Conservation (phyloP, 139 green algal genomes). For the Pseudopediastrum boryanum region DNA sequence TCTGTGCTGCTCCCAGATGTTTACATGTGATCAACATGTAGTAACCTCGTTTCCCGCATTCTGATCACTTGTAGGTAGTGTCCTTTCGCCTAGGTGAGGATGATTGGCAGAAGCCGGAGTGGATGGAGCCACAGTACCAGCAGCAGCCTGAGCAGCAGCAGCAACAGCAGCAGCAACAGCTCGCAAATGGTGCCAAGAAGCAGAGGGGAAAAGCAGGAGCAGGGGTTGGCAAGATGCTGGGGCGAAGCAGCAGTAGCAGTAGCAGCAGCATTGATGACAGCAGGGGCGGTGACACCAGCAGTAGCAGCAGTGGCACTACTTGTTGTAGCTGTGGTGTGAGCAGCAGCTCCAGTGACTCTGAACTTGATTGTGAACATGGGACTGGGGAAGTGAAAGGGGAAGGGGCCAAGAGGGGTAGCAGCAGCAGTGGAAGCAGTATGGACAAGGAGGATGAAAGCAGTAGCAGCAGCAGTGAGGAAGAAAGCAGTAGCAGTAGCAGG, state of each 20-base stretch:
- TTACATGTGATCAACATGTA: no score
- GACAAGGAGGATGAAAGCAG: background rate
- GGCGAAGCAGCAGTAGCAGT: background rate
- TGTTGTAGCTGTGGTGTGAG: slow-evolving; percentile 26
- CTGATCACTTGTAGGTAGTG: no score
- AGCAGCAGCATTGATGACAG: background rate
- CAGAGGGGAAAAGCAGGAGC: background rate
- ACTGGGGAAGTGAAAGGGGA: background rate
- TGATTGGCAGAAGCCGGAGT: background rate
- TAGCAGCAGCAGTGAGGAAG: no score
- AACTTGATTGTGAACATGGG: background rate
- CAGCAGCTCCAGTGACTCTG: slow-evolving; percentile 12
- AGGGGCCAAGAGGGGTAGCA: background rate
- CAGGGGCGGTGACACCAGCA: slow-evolving; percentile 10
- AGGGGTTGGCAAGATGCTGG: background rate
- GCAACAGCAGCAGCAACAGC: slow-evolving; percentile 19
- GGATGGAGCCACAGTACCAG: background rate
- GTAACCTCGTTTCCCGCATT: no score
- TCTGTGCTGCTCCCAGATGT: no score
- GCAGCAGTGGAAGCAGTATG: background rate
- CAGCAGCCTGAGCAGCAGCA: slow-evolving; percentile 8
- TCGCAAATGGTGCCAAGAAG: background rate
- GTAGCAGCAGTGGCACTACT: background rate
- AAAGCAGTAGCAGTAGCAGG: slow-evolving; percentile 10
- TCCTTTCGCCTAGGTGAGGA: no score